Evolutionary conservation across 306 rosid species (phyloP).

Genomic region (Rosa multiflora): DNA sequence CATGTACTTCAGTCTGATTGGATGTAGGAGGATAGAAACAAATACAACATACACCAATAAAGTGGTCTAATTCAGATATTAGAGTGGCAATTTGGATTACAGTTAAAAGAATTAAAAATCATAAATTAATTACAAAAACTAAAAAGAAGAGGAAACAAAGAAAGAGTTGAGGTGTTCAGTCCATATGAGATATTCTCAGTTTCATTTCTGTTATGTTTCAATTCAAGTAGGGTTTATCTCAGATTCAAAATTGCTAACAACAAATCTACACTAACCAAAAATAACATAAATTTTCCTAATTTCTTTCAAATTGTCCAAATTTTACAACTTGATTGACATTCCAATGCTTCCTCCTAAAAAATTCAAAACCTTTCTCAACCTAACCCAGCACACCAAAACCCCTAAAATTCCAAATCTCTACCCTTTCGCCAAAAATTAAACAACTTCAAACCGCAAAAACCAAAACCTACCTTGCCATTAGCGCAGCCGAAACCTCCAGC

Average conservation of each 20-base stretch:
- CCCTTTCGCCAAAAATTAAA: neutral
- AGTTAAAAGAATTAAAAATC: neutral
- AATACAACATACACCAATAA: neutral
- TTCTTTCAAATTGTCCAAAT: neutral
- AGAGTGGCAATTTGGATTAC: neutral
- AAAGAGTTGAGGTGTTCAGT: neutral
- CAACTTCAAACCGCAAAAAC: neutral
- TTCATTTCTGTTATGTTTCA: neutral
- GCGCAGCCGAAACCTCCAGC: conserved; percentile 88
- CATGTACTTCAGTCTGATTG: neutral
- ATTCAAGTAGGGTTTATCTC: neutral
- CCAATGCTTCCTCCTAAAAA: neutral
- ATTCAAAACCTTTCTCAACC: neutral
- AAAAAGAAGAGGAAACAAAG: no score
- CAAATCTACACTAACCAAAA: neutral
- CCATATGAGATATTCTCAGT: neutral
- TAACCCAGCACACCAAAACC: neutral
- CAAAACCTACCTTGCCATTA: conserved; percentile 66
- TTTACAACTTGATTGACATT: neutral
- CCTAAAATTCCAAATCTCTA: neutral
- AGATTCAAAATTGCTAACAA: neutral
- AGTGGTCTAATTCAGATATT: neutral
- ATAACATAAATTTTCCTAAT: neutral
- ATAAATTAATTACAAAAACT: no score
- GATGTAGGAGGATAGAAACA: neutral